Evolutionary conservation across 768 basidiomycete species (phyloP).

Genomic region (Tricholoma terreum): DNA sequence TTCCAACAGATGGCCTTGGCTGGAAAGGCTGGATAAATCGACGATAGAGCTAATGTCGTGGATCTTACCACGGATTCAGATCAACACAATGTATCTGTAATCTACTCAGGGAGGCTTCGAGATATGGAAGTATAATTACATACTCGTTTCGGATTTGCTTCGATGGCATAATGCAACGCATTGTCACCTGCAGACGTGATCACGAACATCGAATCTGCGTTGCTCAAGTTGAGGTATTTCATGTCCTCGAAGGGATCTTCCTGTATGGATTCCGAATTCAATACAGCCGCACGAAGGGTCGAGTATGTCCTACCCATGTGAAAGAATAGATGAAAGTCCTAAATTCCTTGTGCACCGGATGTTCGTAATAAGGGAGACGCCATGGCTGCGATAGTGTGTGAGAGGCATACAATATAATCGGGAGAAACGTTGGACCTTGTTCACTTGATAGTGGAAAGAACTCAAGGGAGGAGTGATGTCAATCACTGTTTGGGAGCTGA

Average conservation of each 20-base stretch:
- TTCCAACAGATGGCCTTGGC: constrained; percentile 76
- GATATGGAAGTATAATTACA: constrained; percentile 9
- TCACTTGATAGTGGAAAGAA: constrained; percentile 61
- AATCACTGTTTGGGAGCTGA: constrained; percentile 27
- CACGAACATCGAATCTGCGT: constrained; percentile 64
- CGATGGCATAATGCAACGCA: constrained; percentile 74
- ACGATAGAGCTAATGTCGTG: constrained; percentile 5
- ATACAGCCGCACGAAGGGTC: not conserved
- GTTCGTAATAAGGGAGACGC: constrained; percentile 70
- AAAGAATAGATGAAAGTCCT: constrained; percentile 63
- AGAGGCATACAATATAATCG: constrained; percentile 2
- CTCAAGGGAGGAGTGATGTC: constrained; percentile 53
- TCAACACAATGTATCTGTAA: constrained; percentile 65
- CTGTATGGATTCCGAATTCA: constrained; percentile 21
- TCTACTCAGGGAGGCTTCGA: not conserved
- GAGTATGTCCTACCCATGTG: constrained; percentile 44
- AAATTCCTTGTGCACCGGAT: constrained; percentile 65
- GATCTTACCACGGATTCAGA: constrained; percentile 57
- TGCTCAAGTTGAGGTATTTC: constrained; percentile 53
- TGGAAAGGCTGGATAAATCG: constrained; percentile 18
- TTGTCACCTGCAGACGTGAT: constrained; percentile 83
- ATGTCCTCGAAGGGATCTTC: constrained; percentile 79
- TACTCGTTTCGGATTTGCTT: constrained; percentile 53
- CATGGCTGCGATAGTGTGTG: constrained; percentile 38
- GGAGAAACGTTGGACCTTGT: constrained; percentile 34